These are phyloP conservation scores for Ceratorhiza oryzae-sativae DNA, from an alignment of 1,284 basidiomycete species.

Conservation along the genomic window DNA sequence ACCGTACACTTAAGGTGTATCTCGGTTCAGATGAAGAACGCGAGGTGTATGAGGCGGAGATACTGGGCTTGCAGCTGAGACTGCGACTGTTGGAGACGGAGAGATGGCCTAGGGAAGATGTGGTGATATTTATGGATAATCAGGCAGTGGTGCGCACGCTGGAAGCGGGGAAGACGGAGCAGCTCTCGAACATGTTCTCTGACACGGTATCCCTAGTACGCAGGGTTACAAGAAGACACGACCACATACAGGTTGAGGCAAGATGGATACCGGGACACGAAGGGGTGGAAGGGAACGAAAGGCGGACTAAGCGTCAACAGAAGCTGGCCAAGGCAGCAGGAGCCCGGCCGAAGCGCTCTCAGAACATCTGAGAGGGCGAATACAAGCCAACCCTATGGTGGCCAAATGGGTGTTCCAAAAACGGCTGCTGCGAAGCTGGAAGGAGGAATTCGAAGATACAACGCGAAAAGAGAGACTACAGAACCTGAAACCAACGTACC, in stretches of 20 bases:
- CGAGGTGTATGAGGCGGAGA: constrained; percentile 38
- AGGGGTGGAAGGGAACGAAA: constrained; percentile 25
- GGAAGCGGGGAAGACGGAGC: not conserved
- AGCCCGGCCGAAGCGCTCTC: not conserved
- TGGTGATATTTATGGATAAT: constrained; percentile 9
- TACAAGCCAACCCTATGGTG: constrained; percentile 6
- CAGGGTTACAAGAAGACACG: not conserved
- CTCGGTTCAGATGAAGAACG: constrained; percentile 19
- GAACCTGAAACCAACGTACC: constrained; percentile 1
- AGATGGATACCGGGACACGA: no score
- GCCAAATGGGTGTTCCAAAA: not conserved
- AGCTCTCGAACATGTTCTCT: not conserved
- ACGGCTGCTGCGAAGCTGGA: not conserved
- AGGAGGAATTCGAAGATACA: not conserved
- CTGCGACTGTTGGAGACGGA: constrained; percentile 24
- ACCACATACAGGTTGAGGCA: no score
- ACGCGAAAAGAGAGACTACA: not conserved
- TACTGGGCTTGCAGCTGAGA: constrained; percentile 24
- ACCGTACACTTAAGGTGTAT: not conserved
- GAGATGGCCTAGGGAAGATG: not conserved
- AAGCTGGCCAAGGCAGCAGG: not conserved
- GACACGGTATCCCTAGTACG: not conserved
- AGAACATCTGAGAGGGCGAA: not conserved
- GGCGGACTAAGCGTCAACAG: constrained; percentile 18
- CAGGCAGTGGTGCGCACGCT: constrained; percentile 29